Evolutionary conservation across 2,329 filamentous ascomycete genomes (phyloP).

Genomic region (Xylaria polymorpha): DNA sequence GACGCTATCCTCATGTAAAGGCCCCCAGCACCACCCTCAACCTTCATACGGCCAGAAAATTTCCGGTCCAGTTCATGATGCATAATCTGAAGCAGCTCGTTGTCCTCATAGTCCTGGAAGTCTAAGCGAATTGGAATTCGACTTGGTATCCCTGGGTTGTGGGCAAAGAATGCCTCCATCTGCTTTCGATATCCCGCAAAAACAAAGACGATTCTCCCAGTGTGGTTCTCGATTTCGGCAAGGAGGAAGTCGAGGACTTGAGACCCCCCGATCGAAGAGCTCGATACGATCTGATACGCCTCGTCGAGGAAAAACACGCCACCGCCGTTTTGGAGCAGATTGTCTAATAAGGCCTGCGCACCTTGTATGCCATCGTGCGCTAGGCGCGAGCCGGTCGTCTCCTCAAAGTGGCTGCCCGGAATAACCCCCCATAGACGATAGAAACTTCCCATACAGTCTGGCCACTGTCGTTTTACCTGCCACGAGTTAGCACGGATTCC

Average conservation of each 20-base stretch:
- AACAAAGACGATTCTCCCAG: slow-evolving; percentile 76
- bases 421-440: slow-evolving; percentile 71
- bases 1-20: slow-evolving; percentile 64
- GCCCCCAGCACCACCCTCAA: slow-evolving; percentile 68
- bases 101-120: slow-evolving; percentile 76
- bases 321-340: slow-evolving; percentile 57
- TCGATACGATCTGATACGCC: slow-evolving; percentile 76
- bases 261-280: slow-evolving; percentile 11
- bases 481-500: slow-evolving; percentile 8
- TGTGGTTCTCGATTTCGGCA: slow-evolving; percentile 77
- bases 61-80: slow-evolving; percentile 63
- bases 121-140: slow-evolving; percentile 74
- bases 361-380: slow-evolving; percentile 68
- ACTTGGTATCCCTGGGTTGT: slow-evolving; percentile 77
- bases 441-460: slow-evolving; percentile 73
- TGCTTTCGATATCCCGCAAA: slow-evolving; percentile 78
- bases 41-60: slow-evolving; percentile 66
- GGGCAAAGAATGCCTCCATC: slow-evolving; percentile 81
- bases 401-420: slow-evolving; percentile 69
- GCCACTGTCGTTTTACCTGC: slow-evolving; percentile 80
- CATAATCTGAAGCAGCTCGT: slow-evolving; percentile 72
- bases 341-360: slow-evolving; percentile 18
- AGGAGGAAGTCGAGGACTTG: slow-evolving; percentile 77
- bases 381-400: slow-evolving; percentile 75
- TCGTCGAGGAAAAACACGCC: slow-evolving; percentile 83